Evolutionary conservation across 1,284 basidiomycete species (phyloP), one percentile per base, ranked within the genome.

Genomic region (Cryptococcus floricola): DNA sequence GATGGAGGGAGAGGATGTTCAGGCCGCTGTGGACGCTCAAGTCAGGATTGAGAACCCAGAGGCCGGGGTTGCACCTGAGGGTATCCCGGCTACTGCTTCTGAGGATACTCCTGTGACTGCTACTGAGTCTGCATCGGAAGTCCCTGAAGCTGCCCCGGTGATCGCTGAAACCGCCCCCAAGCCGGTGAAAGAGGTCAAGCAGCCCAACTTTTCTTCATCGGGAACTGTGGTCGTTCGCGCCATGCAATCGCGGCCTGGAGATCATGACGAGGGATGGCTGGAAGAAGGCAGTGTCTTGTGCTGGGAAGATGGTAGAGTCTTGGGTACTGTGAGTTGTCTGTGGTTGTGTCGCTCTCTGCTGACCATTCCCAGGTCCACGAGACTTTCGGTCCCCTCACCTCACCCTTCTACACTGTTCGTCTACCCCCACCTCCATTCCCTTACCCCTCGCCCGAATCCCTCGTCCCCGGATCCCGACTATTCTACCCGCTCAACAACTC

Each of bases 311-410:
- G 76, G 80, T 8, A 68, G 74, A 16, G 81, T 82, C 0, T 57
- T 82, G 1, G 82, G 81, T 7, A 69, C 78, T 5, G 80, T 80
- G 54, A 64, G 77, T 71, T 10, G 45, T 54, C 41, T 16, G 0
- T 14, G 6, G 13, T 23, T 3, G 6, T 27, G 28, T 31, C 14
- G 23, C 4, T 37, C 18, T 14, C 34, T 18, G 45, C 49, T 59
- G 37, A 55, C 42, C 14, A 18, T 9, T 2, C 48, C 0, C 55
- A 79, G 78, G 75, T 83, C 4, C 78, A 78, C 39, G 82, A 83
- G 58, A 82, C 81, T 0, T 83, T 83, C 56, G 82, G 82, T 5
- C 80, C 81, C 0, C 75, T 82, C 13, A 76, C 78, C 13, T 74
- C 77, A 19, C 82, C 82, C 0, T 80, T 82, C 70, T 83, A 83